Conservation (phyloP, 208 protist species). For the Wallacemonas rigidus region DNA sequence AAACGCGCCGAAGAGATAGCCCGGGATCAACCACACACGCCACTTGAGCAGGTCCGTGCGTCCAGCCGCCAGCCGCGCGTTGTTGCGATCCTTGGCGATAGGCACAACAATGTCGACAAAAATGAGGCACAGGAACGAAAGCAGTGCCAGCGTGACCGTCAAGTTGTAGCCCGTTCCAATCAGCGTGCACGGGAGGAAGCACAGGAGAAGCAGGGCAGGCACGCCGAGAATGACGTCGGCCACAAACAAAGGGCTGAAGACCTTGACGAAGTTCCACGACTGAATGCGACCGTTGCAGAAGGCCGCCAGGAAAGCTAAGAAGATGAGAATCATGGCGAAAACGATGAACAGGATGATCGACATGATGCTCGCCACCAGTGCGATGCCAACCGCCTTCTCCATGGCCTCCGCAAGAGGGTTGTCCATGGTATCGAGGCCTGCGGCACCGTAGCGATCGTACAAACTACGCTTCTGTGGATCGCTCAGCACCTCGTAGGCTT, state of each 20-base stretch:
- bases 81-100: slow-evolving; percentile 68
- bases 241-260: slow-evolving; percentile 68
- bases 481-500: slow-evolving; percentile 96
- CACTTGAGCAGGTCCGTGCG: slow-evolving; percentile 51
- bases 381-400: slow-evolving; percentile 19
- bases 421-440: slow-evolving; percentile 43
- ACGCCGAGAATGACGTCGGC: slow-evolving; percentile 44
- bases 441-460: slow-evolving; percentile 71
- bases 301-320: slow-evolving; percentile 53
- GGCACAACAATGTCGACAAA: slow-evolving; percentile 63
- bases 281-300: slow-evolving; percentile 47
- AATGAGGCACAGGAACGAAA: slow-evolving; percentile 39
- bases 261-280: slow-evolving; percentile 78
- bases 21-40: slow-evolving; percentile 65
- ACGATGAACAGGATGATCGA: slow-evolving; percentile 25
- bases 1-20: slow-evolving; percentile 57
- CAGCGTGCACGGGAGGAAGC: slow-evolving; percentile 22
- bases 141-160: slow-evolving; percentile 10
- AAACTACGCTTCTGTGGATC: slow-evolving; percentile 68
- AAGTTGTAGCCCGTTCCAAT: neutral
- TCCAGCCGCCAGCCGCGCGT: slow-evolving; percentile 24
- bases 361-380: slow-evolving; percentile 21
- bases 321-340: slow-evolving; percentile 50
- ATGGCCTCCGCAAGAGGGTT: slow-evolving; percentile 39
- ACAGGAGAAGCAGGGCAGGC: slow-evolving; percentile 23